Conservation (phyloP, 2,329 filamentous ascomycete genomes). For the Teratosphaeria epicoccoides region DNA sequence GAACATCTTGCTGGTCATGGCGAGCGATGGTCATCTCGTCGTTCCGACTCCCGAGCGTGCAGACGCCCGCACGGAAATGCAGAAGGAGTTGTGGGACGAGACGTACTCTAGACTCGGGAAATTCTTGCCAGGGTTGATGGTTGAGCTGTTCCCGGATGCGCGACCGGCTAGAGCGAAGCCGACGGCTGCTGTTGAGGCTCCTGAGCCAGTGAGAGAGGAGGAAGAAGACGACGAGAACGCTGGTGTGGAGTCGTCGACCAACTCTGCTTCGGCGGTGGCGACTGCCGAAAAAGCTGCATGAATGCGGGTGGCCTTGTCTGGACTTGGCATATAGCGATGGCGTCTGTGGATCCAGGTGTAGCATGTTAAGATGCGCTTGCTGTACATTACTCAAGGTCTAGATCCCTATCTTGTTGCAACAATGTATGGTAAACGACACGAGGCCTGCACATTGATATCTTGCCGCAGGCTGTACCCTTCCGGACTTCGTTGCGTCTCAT, state of each 20-base stretch:
- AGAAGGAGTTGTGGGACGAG: conserved; percentile 49
- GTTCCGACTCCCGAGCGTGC: conserved; percentile 47
- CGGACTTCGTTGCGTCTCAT: no score
- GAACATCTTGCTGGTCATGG: conserved; percentile 93
- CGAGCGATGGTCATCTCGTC: conserved; percentile 66
- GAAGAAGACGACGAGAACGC: not conserved
- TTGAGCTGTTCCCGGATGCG: conserved; percentile 47
- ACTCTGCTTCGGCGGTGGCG: not conserved
- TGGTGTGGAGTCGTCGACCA: no score
- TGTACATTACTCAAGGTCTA: not conserved
- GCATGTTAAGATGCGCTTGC: not conserved
- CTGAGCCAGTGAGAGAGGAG: not conserved
- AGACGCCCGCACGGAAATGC: conserved; percentile 32
- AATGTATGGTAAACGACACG: no score
- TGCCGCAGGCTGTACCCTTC: no score
- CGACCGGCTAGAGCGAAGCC: conserved; percentile 10
- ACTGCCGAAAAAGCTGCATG: not conserved
- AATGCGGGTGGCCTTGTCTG: not conserved
- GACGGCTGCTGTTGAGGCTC: not conserved
- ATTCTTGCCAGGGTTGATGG: conserved; percentile 50
- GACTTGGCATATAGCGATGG: not conserved
- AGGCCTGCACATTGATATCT: no score
- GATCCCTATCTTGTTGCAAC: not conserved
- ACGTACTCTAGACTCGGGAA: conserved; percentile 50
- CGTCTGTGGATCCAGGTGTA: not conserved